Evolutionary conservation across 495 filamentous ascomycete species (phyloP), one percentile per base, ranked within the genome.

Genomic region (Terfezia boudieri): DNA sequence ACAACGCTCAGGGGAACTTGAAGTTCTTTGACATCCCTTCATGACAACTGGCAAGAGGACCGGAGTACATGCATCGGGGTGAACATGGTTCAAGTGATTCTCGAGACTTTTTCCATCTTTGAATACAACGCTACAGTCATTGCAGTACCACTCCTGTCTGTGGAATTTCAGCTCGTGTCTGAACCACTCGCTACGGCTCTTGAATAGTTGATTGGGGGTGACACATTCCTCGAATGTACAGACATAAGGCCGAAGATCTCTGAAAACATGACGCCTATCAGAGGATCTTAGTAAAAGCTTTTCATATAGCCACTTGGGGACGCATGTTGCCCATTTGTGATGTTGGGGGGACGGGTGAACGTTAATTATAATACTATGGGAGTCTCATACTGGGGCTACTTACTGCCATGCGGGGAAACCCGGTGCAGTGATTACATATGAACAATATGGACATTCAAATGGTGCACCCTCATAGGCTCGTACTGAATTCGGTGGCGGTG

Each of bases 221-320:
- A 11, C 9, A 50, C 63, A 66, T 16, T 60, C 26, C 36, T 50
- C n/a, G 36, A 62, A 62, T 41, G 60, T 62, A 32, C 63, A 66
- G 17, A 66, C 46, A 49, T 65, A 66, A 41, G 63, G 63, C 12
- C 51, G 57, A 10, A 66, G 53, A 41, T 66, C 62, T 36, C 48
- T 54, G 12, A 62, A 60, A 16, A 66, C 63, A 23, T 66, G 63
- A 51, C 58, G 55, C 36, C 59, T 63, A 43, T 9, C 20, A 12
- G 41, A 9, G 0, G 8, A 5, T 46, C 8, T 14, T 46, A 14
- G 17, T 14, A 46, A 14, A 10, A 20, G 17, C 41, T 9, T 46
- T 20, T 2, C 4, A 46, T 20, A 46, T 20, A 20, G 17, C 6
- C 4, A 4, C 26, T 7, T 5, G 26, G 26, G 26, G 7, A 5